A percentile compares a stretch with the other conserved stretches of the same genome.
Conservation (phyloP, 2,329 filamentous ascomycete genomes). For the Hypoxylon sp. region DNA sequence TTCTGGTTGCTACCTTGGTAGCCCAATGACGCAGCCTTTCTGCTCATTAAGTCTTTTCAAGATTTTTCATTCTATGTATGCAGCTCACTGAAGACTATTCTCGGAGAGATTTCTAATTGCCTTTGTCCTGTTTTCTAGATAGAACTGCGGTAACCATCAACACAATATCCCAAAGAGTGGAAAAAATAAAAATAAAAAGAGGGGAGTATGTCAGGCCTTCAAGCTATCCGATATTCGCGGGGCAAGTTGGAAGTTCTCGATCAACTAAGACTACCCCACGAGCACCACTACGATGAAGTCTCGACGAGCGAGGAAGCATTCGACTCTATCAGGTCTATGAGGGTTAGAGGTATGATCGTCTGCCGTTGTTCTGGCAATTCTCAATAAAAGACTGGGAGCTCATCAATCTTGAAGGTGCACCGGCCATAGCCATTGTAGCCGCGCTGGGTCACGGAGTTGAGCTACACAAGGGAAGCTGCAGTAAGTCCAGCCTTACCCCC, state of each 20-base stretch:
- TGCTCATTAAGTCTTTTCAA: neutral
- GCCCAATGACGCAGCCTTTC: neutral
- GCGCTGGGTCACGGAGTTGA: constrained; percentile 90
- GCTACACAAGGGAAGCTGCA: constrained; percentile 70
- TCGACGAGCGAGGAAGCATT: constrained; percentile 81
- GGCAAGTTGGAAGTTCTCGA: constrained; percentile 84
- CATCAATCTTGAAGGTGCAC: constrained; percentile 71
- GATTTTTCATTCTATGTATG: neutral
- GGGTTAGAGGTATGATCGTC: constrained; percentile 69
- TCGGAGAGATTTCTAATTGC: neutral
- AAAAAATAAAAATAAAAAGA: neutral
- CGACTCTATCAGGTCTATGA: constrained; percentile 86
- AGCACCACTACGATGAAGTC: constrained; percentile 82
- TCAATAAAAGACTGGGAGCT: constrained; percentile 2
- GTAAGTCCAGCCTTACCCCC: constrained; percentile 52
- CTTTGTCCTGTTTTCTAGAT: neutral
- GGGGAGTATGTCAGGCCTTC: constrained; percentile 69
- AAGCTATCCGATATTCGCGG: constrained; percentile 82
- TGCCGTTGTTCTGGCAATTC: neutral
- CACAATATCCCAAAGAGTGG: neutral
- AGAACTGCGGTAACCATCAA: neutral
- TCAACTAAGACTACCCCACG: constrained; percentile 85
- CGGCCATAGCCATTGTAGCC: constrained; percentile 98
- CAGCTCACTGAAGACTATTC: neutral
- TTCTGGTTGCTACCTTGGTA: neutral